Evolutionary conservation across 2,329 filamentous ascomycete species (phyloP), one percentile per base, ranked within the genome.

Genomic region (Colletotrichum tropicale): DNA sequence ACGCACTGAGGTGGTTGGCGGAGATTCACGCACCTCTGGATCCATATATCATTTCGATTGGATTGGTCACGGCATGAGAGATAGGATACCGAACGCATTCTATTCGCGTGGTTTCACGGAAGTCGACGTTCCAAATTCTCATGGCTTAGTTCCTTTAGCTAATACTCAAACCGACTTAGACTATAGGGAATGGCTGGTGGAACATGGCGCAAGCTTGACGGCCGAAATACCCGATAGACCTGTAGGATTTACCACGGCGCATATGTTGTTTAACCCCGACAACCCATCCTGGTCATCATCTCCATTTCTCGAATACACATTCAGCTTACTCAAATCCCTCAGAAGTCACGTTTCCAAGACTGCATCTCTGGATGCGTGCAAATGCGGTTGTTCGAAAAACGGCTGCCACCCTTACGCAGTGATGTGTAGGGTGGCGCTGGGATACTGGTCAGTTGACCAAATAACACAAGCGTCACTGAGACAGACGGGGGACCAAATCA

Each of bases 101-200:
- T 52, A 66, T 66, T 48, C 18, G 4, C 21, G 36, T 12, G 38
- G 36, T 5, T 66, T 66, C 38, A 32, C 7, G 6, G 65, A 67
- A 16, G 8, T 67, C 3, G 30, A 56, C 3, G 5, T 56, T 32
- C 12, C 30, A 10, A 12, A n/a, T 15, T 8, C 28, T 2, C 7
- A 36, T 0, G 65, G 65, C 4, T 1, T 56, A 0, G 24, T n/a
- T n/a, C 48, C 65, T 6, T 67, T 67, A 10, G 48, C 43, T 1
- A 2, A 1, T 10, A 16, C 6, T 2, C 0, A 7, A n/a, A 64
- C 15, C 13, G 1, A 0, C 12, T 24, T 12, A 9, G 0, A 6
- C 6, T 36, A 36, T 0, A 12, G 1, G 2, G 5, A 8, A 12
- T 67, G 65, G 65, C 13, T 67, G 2, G 16, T 67, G 8, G 8